These are phyloP conservation scores for Gillenia trifoliata DNA, from an alignment of 306 rosid species.

Conservation along the genomic window DNA sequence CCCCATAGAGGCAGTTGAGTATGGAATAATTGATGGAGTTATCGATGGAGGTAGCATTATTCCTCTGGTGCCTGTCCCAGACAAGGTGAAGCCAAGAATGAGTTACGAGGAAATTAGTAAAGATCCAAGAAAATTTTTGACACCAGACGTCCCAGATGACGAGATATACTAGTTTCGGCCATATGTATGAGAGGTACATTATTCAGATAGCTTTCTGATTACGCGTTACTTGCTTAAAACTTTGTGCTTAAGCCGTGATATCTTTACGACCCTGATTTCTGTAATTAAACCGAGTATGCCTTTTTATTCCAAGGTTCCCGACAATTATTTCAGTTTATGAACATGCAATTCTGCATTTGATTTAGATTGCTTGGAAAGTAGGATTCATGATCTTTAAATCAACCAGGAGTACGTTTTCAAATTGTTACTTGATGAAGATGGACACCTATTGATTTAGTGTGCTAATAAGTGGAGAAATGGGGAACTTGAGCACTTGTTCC, in stretches of 20 bases:
- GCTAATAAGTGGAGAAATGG: neutral
- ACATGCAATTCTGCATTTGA: too few relatives aligned
- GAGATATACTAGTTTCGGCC: constrained; percentile 60
- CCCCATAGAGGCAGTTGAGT: constrained; percentile 93
- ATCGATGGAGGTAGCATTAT: constrained; percentile 74
- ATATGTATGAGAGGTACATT: constrained; percentile 3
- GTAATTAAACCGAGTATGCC: constrained; percentile 11
- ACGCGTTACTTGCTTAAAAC: constrained; percentile 6
- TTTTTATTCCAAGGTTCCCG: neutral
- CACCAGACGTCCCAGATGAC: constrained; percentile 77
- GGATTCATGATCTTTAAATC: too few relatives aligned
- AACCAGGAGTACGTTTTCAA: too few relatives aligned
- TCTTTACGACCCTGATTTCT: constrained; percentile 4
- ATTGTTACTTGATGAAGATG: too few relatives aligned
- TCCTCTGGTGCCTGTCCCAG: constrained; percentile 81
- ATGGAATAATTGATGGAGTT: constrained; percentile 84
- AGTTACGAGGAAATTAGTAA: constrained; percentile 50
- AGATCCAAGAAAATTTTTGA: constrained; percentile 63
- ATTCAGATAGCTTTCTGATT: constrained; percentile 17
- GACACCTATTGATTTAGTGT: too few relatives aligned
- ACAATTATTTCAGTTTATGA: neutral
- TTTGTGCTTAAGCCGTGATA: neutral
- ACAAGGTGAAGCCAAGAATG: constrained; percentile 47
- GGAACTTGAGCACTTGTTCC: neutral
- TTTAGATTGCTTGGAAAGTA: too few relatives aligned